A percentile compares a stretch with the other conserved stretches of the same genome.
These are phyloP conservation scores for Spatholobus suberectus DNA, from an alignment of 306 rosid genomes.

Conservation along the genomic window DNA sequence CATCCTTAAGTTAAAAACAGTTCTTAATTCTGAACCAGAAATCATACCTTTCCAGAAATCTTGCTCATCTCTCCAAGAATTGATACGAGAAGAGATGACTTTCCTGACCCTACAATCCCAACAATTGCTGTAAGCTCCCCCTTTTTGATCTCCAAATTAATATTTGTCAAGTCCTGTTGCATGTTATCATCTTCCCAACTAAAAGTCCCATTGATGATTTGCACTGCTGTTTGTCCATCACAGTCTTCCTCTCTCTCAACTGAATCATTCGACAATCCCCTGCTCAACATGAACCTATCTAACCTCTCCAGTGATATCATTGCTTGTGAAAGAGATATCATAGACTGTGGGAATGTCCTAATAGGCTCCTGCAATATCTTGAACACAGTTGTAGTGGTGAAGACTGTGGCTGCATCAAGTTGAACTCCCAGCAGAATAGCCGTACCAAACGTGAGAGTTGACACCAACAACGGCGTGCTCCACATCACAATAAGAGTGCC, in stretches of 20 bases:
- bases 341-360: constrained; percentile 76
- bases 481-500: constrained; percentile 62
- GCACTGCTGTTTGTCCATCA: constrained; percentile 48
- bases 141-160: constrained; percentile 56
- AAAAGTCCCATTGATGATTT: constrained; percentile 62
- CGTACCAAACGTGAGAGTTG: constrained; percentile 71
- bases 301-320: constrained; percentile 74
- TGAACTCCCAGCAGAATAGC: constrained; percentile 65
- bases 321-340: constrained; percentile 77
- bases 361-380: constrained; percentile 78
- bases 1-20: background rate
- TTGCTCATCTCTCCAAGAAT: constrained; percentile 80
- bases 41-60: background rate
- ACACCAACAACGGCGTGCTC: constrained; percentile 61
- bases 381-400: constrained; percentile 71
- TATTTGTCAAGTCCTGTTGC: constrained; percentile 52
- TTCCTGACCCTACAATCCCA: constrained; percentile 84
- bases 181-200: constrained; percentile 73
- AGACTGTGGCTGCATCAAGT: constrained; percentile 78
- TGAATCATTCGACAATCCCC: constrained; percentile 55
- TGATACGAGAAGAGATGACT: constrained; percentile 75
- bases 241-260: constrained; percentile 63
- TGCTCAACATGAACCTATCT: constrained; percentile 68
- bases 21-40: no score
- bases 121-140: constrained; percentile 73